Evolutionary conservation across 441 rosid species (phyloP).

Genomic region (Pelargonium cotyledonis): DNA sequence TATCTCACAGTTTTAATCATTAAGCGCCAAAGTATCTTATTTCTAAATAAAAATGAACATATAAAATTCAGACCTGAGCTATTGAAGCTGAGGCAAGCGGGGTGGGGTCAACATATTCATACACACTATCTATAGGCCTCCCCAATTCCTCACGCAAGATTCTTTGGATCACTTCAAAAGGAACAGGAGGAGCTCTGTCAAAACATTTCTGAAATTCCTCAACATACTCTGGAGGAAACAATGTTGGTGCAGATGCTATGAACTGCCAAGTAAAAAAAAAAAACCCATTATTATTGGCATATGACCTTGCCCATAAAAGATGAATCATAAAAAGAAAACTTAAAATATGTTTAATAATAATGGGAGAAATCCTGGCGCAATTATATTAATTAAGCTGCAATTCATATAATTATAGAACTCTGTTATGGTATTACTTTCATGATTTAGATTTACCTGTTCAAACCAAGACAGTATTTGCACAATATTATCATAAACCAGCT

Average conservation of each 20-base stretch:
- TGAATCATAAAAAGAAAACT: neutral
- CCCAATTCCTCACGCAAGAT: constrained; percentile 82
- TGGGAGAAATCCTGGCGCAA: neutral
- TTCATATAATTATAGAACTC: neutral
- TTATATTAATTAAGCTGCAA: neutral
- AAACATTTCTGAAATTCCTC: constrained; percentile 90
- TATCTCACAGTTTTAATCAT: constrained; percentile 15
- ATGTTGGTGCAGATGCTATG: constrained; percentile 90
- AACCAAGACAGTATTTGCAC: constrained; percentile 4
- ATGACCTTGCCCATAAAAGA: constrained; percentile 2
- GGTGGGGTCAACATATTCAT: constrained; percentile 75
- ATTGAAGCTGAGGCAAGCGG: constrained; percentile 97
- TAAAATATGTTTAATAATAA: constrained; percentile 6
- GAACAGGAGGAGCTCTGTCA: constrained; percentile 79
- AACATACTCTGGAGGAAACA: constrained; percentile 87
- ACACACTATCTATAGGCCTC: constrained; percentile 77
- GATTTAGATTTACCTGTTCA: neutral
- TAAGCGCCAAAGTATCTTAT: neutral
- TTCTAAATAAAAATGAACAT: constrained; percentile 5
- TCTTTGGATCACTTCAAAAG: constrained; percentile 64
- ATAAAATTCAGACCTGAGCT: constrained; percentile 56
- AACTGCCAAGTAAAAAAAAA: constrained; percentile 41
- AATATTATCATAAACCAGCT: neutral
- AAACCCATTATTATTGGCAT: neutral
- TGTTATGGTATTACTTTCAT: neutral